Evolutionary conservation across 2,329 filamentous ascomycete genomes (phyloP).

Genomic region (Nemania sp.): DNA sequence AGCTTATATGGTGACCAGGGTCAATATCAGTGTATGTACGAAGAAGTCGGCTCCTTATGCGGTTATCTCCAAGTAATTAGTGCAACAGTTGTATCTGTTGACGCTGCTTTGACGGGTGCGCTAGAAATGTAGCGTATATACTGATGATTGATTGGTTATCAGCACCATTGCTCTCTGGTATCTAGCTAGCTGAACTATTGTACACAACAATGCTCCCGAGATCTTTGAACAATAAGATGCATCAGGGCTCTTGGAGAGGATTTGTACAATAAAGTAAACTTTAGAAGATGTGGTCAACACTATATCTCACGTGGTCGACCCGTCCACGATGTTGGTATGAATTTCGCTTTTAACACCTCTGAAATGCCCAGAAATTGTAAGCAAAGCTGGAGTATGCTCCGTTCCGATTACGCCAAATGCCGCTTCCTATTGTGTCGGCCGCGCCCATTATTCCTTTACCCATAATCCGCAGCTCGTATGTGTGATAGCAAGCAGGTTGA

Average conservation of each 20-base stretch:
- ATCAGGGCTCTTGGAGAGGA: constrained; percentile 4
- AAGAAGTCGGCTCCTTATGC: no score
- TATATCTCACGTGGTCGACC: background rate
- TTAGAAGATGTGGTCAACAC: constrained; percentile 3
- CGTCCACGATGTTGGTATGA: constrained; percentile 2
- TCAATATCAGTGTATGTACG: background rate
- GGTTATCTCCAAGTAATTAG: no score
- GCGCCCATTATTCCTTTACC: constrained; percentile 12
- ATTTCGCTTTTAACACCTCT: constrained; percentile 10
- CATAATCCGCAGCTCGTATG: constrained; percentile 11
- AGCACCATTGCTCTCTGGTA: constrained; percentile 4
- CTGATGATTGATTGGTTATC: background rate
- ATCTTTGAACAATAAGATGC: constrained; percentile 15
- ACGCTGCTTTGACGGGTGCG: background rate
- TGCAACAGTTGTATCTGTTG: background rate
- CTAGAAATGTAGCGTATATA: background rate
- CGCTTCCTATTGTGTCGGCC: constrained; percentile 1
- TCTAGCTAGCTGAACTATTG: constrained; percentile 11
- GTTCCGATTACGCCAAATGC: constrained; percentile 24
- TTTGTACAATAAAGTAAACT: constrained; percentile 21
- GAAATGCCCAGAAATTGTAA: constrained; percentile 22
- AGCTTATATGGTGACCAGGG: background rate
- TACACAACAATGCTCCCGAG: background rate
- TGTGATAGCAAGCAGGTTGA: constrained; percentile 8
- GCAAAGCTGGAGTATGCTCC: constrained; percentile 16